A percentile compares a stretch with the other conserved stretches of the same genome.
phyloP scores from a whole-genome alignment of 345 rosid genomes.

The Gossypium mustelinum region DNA sequence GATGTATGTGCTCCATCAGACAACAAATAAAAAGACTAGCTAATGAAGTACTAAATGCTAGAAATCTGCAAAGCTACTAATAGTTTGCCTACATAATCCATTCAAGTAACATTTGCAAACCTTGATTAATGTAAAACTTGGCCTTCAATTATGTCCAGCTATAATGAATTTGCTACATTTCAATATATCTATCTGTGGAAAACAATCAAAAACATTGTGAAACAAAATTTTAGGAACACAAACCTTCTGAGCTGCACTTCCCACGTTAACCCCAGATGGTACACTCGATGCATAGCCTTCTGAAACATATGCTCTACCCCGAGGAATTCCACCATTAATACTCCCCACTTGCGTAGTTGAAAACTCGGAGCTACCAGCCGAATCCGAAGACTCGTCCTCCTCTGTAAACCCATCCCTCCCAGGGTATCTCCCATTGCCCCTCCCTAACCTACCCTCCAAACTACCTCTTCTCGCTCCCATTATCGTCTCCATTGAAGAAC shows the following conservation, averaged over 20 bases:
- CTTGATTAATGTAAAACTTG: background rate
- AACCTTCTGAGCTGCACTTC: constrained; percentile 46
- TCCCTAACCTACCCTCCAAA: constrained; percentile 26
- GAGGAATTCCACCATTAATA: constrained; percentile 41
- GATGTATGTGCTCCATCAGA: background rate
- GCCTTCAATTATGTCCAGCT: background rate
- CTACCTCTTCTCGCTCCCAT: constrained; percentile 33
- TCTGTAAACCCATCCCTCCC: constrained; percentile 43
- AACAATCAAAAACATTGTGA: constrained; percentile 3
- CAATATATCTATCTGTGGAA: background rate
- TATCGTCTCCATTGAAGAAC: constrained; percentile 77
- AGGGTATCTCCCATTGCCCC: constrained; percentile 36
- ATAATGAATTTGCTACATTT: background rate
- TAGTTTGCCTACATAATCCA: background rate
- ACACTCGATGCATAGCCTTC: constrained; percentile 57
- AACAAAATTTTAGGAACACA: constrained; percentile 5
- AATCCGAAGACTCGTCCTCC: constrained; percentile 75
- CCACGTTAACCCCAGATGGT: constrained; percentile 35
- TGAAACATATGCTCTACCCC: constrained; percentile 36
- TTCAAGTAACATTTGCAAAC: background rate
- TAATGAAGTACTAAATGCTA: background rate
- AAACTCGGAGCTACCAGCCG: constrained; percentile 76
- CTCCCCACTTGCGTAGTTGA: constrained; percentile 56
- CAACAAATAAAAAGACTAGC: background rate
- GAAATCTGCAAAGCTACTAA: background rate